Conservation (phyloP, 805 yeast genomes). For the Babjeviella inositovora region DNA sequence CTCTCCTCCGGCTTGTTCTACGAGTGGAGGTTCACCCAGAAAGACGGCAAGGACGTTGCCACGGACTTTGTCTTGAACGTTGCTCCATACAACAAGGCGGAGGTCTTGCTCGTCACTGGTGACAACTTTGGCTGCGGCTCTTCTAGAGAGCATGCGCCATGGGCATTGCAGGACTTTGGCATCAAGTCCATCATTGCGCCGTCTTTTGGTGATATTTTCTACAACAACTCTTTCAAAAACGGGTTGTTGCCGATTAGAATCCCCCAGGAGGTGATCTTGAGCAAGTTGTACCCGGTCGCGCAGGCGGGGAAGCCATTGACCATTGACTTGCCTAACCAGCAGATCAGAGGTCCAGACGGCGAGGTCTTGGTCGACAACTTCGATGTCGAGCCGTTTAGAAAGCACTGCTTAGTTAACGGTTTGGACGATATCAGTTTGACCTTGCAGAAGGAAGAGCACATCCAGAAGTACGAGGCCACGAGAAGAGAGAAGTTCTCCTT, state of each 20-base stretch:
- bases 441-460: slow-evolving; percentile 71
- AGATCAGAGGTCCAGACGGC: slow-evolving; percentile 48
- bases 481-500: slow-evolving; percentile 79
- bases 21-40: slow-evolving; percentile 62
- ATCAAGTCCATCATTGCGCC: slow-evolving; percentile 94
- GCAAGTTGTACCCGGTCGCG: slow-evolving; percentile 71
- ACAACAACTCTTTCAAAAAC: slow-evolving; percentile 93
- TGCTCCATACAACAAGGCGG: slow-evolving; percentile 66
- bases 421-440: slow-evolving; percentile 96
- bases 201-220: slow-evolving; percentile 95
- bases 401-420: slow-evolving; percentile 88
- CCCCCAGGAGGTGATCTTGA: slow-evolving; percentile 58
- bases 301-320: slow-evolving; percentile 53
- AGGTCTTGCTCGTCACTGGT: slow-evolving; percentile 82
- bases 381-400: slow-evolving; percentile 83
- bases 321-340: slow-evolving; percentile 79
- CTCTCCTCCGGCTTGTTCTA: slow-evolving; percentile 77
- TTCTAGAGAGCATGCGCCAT: slow-evolving; percentile 98
- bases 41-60: slow-evolving; percentile 59
- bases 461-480: slow-evolving; percentile 53
- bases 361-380: slow-evolving; percentile 70
- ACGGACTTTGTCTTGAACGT: slow-evolving; percentile 89
- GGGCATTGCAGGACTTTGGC: slow-evolving; percentile 98
- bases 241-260: slow-evolving; percentile 87
- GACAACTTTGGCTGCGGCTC: slow-evolving; percentile 99